Evolutionary conservation across 2,329 filamentous ascomycete species (phyloP), one percentile per base, ranked within the genome.

Genomic region (Aspergillus fumigatus): DNA sequence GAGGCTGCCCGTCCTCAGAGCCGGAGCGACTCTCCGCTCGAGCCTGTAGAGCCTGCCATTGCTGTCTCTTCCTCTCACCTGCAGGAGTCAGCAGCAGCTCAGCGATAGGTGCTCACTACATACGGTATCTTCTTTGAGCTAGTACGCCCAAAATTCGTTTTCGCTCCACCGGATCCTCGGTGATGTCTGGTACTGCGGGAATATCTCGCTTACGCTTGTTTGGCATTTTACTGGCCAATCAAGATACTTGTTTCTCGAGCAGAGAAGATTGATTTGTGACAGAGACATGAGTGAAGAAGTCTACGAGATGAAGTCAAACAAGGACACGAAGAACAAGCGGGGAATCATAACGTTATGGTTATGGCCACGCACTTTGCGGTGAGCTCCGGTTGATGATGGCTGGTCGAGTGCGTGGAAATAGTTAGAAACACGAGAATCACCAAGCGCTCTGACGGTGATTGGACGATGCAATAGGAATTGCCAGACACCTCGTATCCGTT

Each of bases 61-160:
- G 58, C 47, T 63, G 55, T 43, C 53, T 64, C 51, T 51, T 65
- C 48, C 58, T 56, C 50, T 58, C 56, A 2, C 62, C 62, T 64
- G 29, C 48, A 19, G 1, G 7, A 23, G 10, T 54, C 17, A 59
- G 47, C 41, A 23, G 10, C 2, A 19, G n/a, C 48, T 5, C 14
- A 47, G 32, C 9, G 11, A 35, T n/a, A 4, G 25, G 17, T 6
- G 1, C 3, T 25, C n/a, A 29, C n/a, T 25, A 60, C 58, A 21
- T 57, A 68, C 71, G 72, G 54, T 84, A 84, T 71, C 81, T 73
- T 48, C 82, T 74, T 58, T 84, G 81, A 1, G 82, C 81, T 38
- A 84, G 67, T 9, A 84, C 78, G 54, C 83, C 83, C 23, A 84
- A 60, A 1, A 82, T 73, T 10, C 81, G 73, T 65, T 83, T 84